Percentiles rank a stretch among this genome's conserved stretches.
These are phyloP conservation scores for Eutrema japonicum DNA, from an alignment of 345 rosid genomes.

Conservation along the genomic window DNA sequence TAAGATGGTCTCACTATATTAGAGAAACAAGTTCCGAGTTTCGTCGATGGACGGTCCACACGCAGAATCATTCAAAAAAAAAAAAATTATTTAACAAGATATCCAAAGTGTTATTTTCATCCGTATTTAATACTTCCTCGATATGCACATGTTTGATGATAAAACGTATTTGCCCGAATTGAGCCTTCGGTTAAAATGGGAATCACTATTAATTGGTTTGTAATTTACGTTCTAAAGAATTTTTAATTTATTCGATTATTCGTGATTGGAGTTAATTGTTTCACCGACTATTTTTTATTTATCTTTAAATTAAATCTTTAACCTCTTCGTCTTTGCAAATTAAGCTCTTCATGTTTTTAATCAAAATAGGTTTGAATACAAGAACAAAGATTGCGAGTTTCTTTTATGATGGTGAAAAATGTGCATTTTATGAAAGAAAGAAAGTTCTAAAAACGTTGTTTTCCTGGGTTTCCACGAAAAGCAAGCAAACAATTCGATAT, in stretches of 20 bases:
- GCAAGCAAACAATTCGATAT: no score
- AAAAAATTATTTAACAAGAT: not conserved
- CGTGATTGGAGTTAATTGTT: not conserved
- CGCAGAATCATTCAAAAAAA: not conserved
- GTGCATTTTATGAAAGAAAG: not conserved
- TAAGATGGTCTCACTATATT: conserved; percentile 18
- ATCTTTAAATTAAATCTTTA: not conserved
- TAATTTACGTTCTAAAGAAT: conserved; percentile 14
- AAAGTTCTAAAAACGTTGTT: not conserved
- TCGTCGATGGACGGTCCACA: conserved; percentile 13
- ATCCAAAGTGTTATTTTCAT: not conserved
- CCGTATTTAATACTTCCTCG: conserved; percentile 12
- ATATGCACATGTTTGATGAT: conserved; percentile 20
- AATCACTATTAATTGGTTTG: conserved; percentile 9
- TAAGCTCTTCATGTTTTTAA: not conserved
- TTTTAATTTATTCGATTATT: not conserved
- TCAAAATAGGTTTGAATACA: not conserved
- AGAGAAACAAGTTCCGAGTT: conserved; percentile 11
- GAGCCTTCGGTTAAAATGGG: not conserved
- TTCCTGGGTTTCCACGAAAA: not conserved
- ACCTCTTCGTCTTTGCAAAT: no score
- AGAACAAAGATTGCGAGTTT: not conserved
- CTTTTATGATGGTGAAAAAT: not conserved
- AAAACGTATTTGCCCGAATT: conserved; percentile 11
- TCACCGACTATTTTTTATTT: not conserved